Conservation (phyloP, 768 basidiomycete species). For the Leccinum disarticulatum region DNA sequence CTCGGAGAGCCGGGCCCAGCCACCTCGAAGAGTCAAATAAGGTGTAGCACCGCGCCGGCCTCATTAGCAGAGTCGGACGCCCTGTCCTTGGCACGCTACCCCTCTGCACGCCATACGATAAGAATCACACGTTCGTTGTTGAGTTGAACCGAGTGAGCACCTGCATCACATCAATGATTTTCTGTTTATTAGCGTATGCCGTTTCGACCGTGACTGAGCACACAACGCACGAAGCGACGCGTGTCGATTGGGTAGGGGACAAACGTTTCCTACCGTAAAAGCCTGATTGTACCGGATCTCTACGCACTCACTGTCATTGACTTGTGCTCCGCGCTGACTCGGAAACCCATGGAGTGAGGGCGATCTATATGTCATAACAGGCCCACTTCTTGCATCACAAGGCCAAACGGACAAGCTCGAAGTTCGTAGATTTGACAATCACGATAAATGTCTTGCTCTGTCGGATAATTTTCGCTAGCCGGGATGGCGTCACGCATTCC, state of each 20-base stretch:
- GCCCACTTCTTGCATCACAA: neutral
- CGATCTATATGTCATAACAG: neutral
- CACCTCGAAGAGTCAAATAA: neutral
- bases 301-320: no score
- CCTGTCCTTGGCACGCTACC: neutral
- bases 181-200: neutral
- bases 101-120: neutral
- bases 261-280: neutral
- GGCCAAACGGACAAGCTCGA: neutral
- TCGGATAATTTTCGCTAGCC: neutral
- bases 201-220: neutral
- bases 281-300: no score
- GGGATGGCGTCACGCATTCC: neutral
- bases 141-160: neutral
- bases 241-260: constrained; percentile 1
- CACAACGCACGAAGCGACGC: neutral
- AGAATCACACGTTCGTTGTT: neutral
- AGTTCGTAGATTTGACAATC: neutral
- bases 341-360: neutral
- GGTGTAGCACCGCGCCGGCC: neutral
- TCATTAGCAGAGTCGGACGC: no score
- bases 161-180: neutral
- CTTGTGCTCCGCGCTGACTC: neutral
- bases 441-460: neutral
- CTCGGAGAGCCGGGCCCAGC: no score